phyloP scores from a whole-genome alignment of 169 alveolate species.

The Plasmodium gallinaceum region DNA sequence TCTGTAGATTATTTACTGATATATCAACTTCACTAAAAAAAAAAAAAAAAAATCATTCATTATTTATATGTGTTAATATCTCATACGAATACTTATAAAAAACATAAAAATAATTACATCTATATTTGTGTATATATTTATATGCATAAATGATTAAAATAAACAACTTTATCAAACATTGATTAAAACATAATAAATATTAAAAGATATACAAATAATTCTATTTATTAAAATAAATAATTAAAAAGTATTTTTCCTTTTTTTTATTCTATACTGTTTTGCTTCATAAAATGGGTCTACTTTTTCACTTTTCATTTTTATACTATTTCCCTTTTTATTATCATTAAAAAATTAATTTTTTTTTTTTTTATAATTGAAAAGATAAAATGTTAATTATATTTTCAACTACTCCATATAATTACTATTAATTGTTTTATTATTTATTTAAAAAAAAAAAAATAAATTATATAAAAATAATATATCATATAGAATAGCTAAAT shows the following conservation, averaged over 20 bases:
- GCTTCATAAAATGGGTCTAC: slow-evolving; percentile 76
- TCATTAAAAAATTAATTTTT: background rate
- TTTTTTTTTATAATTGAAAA: slow-evolving; percentile 6
- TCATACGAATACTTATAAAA: no score
- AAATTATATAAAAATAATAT: background rate
- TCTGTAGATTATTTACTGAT: slow-evolving; percentile 49
- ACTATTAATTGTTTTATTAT: background rate
- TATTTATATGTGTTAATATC: no score
- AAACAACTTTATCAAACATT: no score
- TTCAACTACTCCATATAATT: no score
- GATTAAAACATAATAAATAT: background rate
- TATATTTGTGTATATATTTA: no score
- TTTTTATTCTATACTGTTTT: slow-evolving; percentile 47
- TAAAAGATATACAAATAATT: background rate
- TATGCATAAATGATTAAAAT: no score
- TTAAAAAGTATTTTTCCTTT: background rate
- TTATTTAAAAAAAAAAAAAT: background rate
- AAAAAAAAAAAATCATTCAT: background rate
- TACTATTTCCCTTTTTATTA: slow-evolving; percentile 1
- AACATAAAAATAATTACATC: no score
- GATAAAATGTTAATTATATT: no score
- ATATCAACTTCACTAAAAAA: slow-evolving; percentile 64
- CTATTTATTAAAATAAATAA: background rate
- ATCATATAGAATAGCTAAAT: no score
- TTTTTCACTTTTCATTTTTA: slow-evolving; percentile 35